Conservation (phyloP, 2,329 filamentous ascomycete genomes). For the Orbilia brochopaga region DNA sequence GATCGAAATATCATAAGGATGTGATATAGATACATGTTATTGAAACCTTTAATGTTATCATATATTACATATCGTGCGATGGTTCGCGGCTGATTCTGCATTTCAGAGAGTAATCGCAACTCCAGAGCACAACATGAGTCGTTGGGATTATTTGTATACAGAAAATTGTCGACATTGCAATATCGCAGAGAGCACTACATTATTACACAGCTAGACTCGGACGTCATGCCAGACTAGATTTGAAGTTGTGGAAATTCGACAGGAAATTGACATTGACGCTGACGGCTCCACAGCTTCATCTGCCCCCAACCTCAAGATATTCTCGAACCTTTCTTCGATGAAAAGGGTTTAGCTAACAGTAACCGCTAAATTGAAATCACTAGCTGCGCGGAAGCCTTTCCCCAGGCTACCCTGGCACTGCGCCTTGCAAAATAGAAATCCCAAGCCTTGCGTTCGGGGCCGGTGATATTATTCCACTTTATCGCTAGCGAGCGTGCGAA, state of each 20-base stretch:
- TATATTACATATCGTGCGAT: neutral
- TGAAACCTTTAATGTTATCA: slow-evolving; percentile 2
- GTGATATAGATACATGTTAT: neutral
- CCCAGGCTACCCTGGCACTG: no score
- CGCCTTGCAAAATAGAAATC: neutral
- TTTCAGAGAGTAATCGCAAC: no score
- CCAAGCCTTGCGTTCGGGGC: neutral
- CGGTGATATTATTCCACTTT: slow-evolving; percentile 2
- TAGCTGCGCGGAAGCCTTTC: no score
- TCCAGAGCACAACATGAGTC: no score
- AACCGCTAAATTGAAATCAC: no score
- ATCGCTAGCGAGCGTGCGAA: neutral
- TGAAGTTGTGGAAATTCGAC: slow-evolving; percentile 2
- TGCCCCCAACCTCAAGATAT: neutral
- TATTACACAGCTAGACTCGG: no score
- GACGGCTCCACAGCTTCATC: neutral
- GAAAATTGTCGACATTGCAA: no score
- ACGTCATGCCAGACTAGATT: neutral
- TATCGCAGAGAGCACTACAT: neutral
- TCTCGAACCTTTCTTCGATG: no score
- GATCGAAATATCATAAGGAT: neutral
- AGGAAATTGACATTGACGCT: neutral
- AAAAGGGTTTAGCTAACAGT: no score
- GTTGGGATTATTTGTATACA: no score
- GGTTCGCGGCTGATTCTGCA: no score